Evolutionary conservation across 768 basidiomycete species (phyloP).

Genomic region (Lentinus brumalis): DNA sequence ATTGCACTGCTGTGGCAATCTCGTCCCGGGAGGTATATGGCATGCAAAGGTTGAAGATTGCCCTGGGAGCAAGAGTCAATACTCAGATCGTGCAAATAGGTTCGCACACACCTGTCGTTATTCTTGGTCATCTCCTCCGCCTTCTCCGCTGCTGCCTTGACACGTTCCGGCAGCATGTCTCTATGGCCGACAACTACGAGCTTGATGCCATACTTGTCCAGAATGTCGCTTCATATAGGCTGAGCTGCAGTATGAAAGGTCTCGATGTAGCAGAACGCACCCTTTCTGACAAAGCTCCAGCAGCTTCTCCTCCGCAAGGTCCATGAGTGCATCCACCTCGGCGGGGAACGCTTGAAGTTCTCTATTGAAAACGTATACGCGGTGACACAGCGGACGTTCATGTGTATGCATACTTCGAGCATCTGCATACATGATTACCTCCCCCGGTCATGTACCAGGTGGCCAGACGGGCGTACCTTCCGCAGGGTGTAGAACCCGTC

Average conservation of each 20-base stretch:
- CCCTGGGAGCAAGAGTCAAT: constrained; percentile 44
- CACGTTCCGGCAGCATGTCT: constrained; percentile 74
- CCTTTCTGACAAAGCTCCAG: constrained; percentile 78
- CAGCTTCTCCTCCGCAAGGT: constrained; percentile 76
- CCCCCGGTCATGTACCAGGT: no score
- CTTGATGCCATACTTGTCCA: constrained; percentile 81
- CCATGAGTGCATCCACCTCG: constrained; percentile 89
- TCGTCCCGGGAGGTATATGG: constrained; percentile 93
- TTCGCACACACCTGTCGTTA: constrained; percentile 59
- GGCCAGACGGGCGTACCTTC: constrained; percentile 53
- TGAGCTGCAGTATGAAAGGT: background rate
- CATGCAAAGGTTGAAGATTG: constrained; percentile 90
- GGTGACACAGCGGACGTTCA: constrained; percentile 83
- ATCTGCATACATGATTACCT: constrained; percentile 47
- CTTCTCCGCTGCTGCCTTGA: constrained; percentile 65
- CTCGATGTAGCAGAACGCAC: constrained; percentile 45
- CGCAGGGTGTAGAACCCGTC: constrained; percentile 82
- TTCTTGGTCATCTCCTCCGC: constrained; percentile 79
- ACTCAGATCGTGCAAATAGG: background rate
- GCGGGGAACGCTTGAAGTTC: constrained; percentile 88
- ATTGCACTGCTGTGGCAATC: constrained; percentile 77
- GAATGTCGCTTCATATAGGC: constrained; percentile 56
- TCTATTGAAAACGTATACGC: constrained; percentile 99
- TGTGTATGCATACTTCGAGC: constrained; percentile 78
- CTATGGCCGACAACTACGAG: constrained; percentile 80